Percentiles rank a stretch among this genome's conserved stretches.
Evolutionary conservation across 371 early-diverging fungal species (phyloP).

Genomic region (Chytridium lagenaria): DNA sequence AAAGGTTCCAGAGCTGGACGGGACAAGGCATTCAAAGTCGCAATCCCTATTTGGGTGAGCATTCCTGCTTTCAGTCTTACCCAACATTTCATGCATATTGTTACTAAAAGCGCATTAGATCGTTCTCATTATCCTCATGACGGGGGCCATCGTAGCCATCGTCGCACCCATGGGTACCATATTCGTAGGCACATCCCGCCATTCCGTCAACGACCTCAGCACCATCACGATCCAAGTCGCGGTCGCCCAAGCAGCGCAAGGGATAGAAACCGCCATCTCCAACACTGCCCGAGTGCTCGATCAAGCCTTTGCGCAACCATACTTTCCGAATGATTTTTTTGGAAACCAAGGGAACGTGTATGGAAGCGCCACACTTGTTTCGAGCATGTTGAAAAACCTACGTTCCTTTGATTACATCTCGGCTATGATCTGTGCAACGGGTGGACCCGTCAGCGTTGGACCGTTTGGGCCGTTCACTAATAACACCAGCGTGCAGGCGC

Average conservation of each 20-base stretch:
- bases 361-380: not conserved
- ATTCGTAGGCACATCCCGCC: not conserved
- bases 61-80: too few species aligned
- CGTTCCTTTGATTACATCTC: not conserved
- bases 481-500: slow-evolving; percentile 10
- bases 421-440: not conserved
- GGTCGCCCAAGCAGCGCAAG: not conserved
- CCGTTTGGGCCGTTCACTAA: slow-evolving; percentile 8
- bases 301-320: not conserved
- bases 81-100: too few species aligned
- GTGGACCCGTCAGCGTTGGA: not conserved
- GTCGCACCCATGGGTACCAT: slow-evolving; percentile 3
- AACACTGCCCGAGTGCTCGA: not conserved
- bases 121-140: slow-evolving; percentile 2
- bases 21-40: too few species aligned
- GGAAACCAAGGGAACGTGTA: not conserved
- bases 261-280: not conserved
- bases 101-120: too few species aligned
- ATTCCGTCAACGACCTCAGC: not conserved
- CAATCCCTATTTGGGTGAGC: too few species aligned
- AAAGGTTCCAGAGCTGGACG: too few species aligned
- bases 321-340: slow-evolving; percentile 6
- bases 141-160: slow-evolving; percentile 2
- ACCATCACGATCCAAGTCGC: not conserved
- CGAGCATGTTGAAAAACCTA: not conserved